These are phyloP conservation scores for Cryptosporidium baileyi DNA, from an alignment of 169 alveolate species.

Conservation along the genomic window DNA sequence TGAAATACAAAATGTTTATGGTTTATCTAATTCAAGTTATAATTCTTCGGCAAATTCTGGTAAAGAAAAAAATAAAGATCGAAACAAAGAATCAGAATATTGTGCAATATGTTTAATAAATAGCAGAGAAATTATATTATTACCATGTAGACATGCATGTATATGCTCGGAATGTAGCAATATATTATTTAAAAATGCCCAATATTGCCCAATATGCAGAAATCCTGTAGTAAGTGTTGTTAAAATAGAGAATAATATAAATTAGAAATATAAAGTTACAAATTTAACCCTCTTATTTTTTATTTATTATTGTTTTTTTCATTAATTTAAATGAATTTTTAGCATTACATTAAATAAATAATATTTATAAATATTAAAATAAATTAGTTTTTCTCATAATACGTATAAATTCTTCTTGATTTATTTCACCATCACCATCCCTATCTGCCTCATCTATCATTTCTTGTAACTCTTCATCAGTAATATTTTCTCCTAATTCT, in stretches of 20 bases:
- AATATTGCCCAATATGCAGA: constrained; percentile 52
- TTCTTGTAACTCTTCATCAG: constrained; percentile 97
- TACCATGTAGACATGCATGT: constrained; percentile 68
- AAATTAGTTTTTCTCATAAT: constrained; percentile 94
- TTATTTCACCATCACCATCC: constrained; percentile 95
- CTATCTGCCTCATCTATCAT: constrained; percentile 97
- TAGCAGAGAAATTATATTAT: constrained; percentile 16
- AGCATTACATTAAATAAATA: neutral
- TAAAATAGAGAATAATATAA: constrained; percentile 32
- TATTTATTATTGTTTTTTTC: neutral
- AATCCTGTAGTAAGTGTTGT: constrained; percentile 7
- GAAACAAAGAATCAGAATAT: constrained; percentile 7
- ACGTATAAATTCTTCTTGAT: constrained; percentile 93
- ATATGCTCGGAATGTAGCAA: constrained; percentile 37
- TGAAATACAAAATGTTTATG: constrained; percentile 38
- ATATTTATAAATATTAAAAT: constrained; percentile 74
- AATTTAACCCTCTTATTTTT: neutral
- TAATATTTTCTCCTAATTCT: constrained; percentile 94
- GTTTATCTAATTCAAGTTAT: neutral
- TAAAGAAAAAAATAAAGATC: neutral
- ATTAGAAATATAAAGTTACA: too few relatives aligned
- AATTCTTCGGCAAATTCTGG: neutral
- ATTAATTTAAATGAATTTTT: neutral
- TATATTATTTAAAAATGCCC: neutral
- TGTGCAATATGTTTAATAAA: constrained; percentile 57